Conservation (phyloP, 257 asterid genomes). For the Nicotiana tomentosiformis region DNA sequence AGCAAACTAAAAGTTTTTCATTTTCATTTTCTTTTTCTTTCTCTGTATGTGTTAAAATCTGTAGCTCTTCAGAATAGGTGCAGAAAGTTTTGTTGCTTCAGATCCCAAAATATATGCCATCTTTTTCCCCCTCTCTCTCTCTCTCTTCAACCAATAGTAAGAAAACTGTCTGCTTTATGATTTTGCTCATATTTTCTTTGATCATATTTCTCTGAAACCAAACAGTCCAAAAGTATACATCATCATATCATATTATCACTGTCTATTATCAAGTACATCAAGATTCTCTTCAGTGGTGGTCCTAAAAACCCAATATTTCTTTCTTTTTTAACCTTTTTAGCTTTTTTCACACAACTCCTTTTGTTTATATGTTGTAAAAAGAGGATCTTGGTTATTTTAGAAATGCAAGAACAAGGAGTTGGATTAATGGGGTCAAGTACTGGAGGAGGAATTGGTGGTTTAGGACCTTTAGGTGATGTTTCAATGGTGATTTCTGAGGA, state of each 20-base stretch:
- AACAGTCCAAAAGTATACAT: neutral
- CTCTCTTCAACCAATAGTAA: conserved; percentile 13
- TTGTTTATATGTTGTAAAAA: conserved; percentile 3
- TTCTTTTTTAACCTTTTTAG: conserved; percentile 18
- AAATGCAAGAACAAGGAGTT: conserved; percentile 39
- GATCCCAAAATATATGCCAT: conserved; percentile 44
- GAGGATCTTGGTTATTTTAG: neutral
- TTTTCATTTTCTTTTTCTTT: conserved; percentile 18
- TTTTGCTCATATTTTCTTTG: neutral
- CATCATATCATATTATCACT: neutral
- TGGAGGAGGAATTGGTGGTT: conserved; percentile 8
- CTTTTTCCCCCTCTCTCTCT: too few species aligned
- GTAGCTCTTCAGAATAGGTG: conserved; percentile 33
- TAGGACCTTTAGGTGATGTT: conserved; percentile 11
- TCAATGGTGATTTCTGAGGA: conserved; percentile 20
- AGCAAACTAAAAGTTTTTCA: conserved; percentile 10
- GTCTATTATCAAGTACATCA: neutral
- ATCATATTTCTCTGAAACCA: neutral
- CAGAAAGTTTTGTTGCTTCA: conserved; percentile 61
- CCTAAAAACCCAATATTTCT: conserved; percentile 6
- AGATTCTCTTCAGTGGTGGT: conserved; percentile 16
- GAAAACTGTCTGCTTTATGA: conserved; percentile 15
- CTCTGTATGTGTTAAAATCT: conserved; percentile 36
- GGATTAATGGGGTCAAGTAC: conserved; percentile 27
- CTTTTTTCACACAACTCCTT: conserved; percentile 21